Conservation (phyloP, 805 yeast species). For the Candida pseudofarinosa region DNA sequence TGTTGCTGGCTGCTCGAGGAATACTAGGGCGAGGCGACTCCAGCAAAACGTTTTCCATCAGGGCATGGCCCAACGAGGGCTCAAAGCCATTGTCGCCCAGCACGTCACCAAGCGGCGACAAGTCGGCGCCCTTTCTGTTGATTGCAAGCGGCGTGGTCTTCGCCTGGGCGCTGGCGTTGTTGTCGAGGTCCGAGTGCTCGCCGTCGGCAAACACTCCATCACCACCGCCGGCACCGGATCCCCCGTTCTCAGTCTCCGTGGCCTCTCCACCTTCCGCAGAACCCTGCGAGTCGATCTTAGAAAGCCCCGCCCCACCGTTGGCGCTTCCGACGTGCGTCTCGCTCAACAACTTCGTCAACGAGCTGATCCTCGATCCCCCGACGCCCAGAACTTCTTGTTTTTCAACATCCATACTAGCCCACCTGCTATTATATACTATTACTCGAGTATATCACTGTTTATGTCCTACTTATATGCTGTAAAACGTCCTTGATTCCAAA, state of each 20-base stretch:
- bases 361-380: conserved; percentile 24
- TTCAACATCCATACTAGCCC: conserved; percentile 10
- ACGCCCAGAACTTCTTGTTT: conserved; percentile 6
- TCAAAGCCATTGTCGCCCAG: conserved; percentile 7
- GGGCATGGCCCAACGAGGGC: conserved; percentile 1
- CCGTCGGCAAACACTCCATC: not conserved
- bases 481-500: not conserved
- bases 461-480: not conserved
- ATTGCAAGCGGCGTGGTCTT: not conserved
- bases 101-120: not conserved
- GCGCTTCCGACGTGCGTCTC: conserved; percentile 24
- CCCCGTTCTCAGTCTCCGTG: not conserved
- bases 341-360: conserved; percentile 35
- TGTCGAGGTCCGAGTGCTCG: not conserved
- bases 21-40: conserved; percentile 6
- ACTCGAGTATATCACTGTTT: not conserved
- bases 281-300: conserved; percentile 9
- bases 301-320: conserved; percentile 10
- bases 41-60: not conserved
- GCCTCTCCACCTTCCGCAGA: conserved; percentile 6
- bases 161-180: not conserved
- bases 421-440: not conserved
- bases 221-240: conserved; percentile 1
- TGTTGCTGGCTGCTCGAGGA: conserved; percentile 7
- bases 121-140: not conserved